Evolutionary conservation across 1,284 basidiomycete genomes (phyloP), one percentile per base, ranked within the genome.

Genomic region (Acaromyces ingoldii): DNA sequence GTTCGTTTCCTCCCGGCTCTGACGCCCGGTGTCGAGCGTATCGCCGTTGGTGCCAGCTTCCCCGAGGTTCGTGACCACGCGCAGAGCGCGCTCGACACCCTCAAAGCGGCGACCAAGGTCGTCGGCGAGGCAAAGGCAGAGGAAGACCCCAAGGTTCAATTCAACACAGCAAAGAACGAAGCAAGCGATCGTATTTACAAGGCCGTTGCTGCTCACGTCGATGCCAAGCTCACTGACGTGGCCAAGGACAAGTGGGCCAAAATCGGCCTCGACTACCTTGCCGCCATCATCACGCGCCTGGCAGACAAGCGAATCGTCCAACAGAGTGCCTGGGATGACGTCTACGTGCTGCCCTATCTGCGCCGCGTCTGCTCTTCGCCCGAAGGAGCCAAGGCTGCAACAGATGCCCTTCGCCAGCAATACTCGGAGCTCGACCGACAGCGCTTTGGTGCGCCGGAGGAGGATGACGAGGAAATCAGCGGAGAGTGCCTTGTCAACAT

Each of bases 21-120:
- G 38, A 86, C 93, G 3, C 88, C 91, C 34, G 91, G 91, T 62
- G 91, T 97, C 26, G 84, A 90, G 75, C 88, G 87, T 75, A 91
- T 98, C 63, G 88, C 89, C 17, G 85, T 84, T 57, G 84, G 87
- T 19, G 93, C 93, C 48, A 89, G 91, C 37, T 98, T 98, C 82
- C 93, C 93, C 56, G 93, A 98, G 80, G 88, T 88, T 6, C 67
- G 72, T 34, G 71, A 70, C 48, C 67, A 70, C 53, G 72, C 69
- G 43, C 60, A 62, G 55, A 66, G 62, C 47, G 72, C 70, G 4
- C 57, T 63, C 36, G 59, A 65, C 22, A 73, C 79, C 57, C 50
- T 62, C 25, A 53, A 51, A n/a, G 57, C 57, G 22, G 69, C 51
- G 36, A 60, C 64, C 34, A 63, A 31, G 51, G 57, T 50, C 41